These are phyloP conservation scores for Xylaria intraflava DNA, from an alignment of 495 filamentous ascomycete genomes.

Conservation along the genomic window DNA sequence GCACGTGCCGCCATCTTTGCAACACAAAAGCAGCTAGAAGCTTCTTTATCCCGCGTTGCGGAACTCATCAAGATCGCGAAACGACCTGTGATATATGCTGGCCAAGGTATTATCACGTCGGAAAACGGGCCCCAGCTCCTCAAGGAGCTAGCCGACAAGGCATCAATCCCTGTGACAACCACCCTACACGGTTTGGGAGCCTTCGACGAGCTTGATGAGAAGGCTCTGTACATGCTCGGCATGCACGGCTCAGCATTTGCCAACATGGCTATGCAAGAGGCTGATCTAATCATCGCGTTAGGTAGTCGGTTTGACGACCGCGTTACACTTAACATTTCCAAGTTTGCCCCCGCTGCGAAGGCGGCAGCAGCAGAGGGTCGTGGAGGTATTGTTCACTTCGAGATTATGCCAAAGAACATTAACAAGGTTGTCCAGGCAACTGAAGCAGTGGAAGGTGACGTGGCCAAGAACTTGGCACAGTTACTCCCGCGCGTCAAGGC, in stretches of 20 bases:
- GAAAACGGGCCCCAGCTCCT: conserved; percentile 62
- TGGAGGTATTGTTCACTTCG: conserved; percentile 75
- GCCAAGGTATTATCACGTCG: conserved; percentile 59
- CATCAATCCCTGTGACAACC: conserved; percentile 69
- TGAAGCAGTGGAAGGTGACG: conserved; percentile 71
- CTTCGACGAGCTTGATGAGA: conserved; percentile 71
- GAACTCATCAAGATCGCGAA: conserved; percentile 65
- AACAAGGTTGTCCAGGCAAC: conserved; percentile 82
- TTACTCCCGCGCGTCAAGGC: conserved; percentile 63
- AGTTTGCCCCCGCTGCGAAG: conserved; percentile 64
- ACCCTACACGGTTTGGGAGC: conserved; percentile 70
- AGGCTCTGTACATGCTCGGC: conserved; percentile 74
- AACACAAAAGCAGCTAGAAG: conserved; percentile 51
- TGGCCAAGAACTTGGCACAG: conserved; percentile 59
- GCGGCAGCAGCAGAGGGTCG: conserved; percentile 61
- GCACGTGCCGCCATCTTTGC: conserved; percentile 57
- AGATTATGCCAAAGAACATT: conserved; percentile 81
- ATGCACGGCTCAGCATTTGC: conserved; percentile 78
- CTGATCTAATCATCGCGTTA: conserved; percentile 70
- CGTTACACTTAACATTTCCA: conserved; percentile 57
- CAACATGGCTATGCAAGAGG: conserved; percentile 73
- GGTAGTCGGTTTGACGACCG: conserved; percentile 74
- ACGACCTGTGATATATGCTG: conserved; percentile 71
- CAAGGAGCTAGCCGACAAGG: conserved; percentile 62
- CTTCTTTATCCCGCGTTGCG: conserved; percentile 56